These are phyloP conservation scores for Podaxis sp. DNA, from an alignment of 768 basidiomycete species.

Conservation along the genomic window DNA sequence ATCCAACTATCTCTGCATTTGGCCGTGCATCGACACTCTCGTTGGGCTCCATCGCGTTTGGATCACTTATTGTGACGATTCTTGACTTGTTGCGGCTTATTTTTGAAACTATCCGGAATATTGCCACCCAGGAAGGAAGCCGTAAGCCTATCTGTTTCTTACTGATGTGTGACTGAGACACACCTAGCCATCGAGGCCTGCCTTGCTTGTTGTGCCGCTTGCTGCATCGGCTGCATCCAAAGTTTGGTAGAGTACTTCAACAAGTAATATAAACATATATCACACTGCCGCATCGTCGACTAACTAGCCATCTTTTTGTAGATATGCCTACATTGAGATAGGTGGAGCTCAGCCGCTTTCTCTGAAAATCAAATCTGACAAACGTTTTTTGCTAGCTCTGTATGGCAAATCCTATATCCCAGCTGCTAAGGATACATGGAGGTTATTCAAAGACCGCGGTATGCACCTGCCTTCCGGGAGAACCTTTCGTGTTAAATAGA, in stretches of 20 bases:
- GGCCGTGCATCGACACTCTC: conserved; percentile 75
- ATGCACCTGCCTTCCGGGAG: conserved; percentile 14
- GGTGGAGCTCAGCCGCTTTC: conserved; percentile 33
- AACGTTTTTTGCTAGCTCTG: conserved; percentile 43
- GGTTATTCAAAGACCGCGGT: conserved; percentile 71
- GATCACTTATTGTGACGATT: conserved; percentile 78
- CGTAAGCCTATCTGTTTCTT: conserved; percentile 41
- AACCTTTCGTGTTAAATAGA: conserved; percentile 15
- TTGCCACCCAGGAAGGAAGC: conserved; percentile 60
- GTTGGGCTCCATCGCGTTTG: conserved; percentile 83
- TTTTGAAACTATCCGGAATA: conserved; percentile 55
- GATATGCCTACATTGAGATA: conserved; percentile 84
- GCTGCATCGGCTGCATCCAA: conserved; percentile 73
- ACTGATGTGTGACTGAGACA: not conserved
- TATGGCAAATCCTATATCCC: conserved; percentile 82
- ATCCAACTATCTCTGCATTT: conserved; percentile 70
- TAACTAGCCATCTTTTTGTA: conserved; percentile 18
- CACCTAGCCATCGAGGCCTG: conserved; percentile 64
- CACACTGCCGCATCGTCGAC: not conserved
- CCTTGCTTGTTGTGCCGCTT: conserved; percentile 76
- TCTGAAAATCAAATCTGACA: not conserved
- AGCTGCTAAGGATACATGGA: conserved; percentile 85
- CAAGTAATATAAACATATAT: conserved; percentile 34
- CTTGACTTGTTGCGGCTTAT: conserved; percentile 67
- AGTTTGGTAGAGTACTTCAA: conserved; percentile 77